Percentiles rank a stretch among this genome's conserved stretches.
Conservation (phyloP, 495 filamentous ascomycete genomes). For the Aspergillus bridgeri region DNA sequence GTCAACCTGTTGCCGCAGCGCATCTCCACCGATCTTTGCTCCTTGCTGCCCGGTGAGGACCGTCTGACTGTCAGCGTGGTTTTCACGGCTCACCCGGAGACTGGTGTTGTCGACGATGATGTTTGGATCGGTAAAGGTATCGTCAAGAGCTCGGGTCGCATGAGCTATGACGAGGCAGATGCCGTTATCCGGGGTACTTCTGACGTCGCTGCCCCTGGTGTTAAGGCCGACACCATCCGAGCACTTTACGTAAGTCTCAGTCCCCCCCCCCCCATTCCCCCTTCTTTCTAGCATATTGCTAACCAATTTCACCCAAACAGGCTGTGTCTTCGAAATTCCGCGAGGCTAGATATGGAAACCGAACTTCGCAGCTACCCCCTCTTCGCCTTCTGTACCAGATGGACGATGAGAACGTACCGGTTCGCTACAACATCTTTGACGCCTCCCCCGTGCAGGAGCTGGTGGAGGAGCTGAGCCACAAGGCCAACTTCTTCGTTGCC, state of each 20-base stretch:
- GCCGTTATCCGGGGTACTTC: constrained; percentile 62
- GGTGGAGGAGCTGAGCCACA: constrained; percentile 90
- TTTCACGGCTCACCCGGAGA: constrained; percentile 78
- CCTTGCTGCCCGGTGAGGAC: constrained; percentile 79
- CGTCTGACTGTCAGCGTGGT: constrained; percentile 89
- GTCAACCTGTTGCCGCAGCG: constrained; percentile 88
- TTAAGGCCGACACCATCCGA: constrained; percentile 67
- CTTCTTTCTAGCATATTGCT: not conserved
- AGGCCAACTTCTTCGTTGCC: constrained; percentile 84
- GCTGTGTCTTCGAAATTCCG: constrained; percentile 82
- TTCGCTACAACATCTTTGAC: constrained; percentile 94
- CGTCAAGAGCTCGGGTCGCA: constrained; percentile 82
- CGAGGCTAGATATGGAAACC: constrained; percentile 76
- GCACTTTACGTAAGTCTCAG: constrained; percentile 63
- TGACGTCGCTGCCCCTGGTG: constrained; percentile 54
- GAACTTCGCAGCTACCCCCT: constrained; percentile 71
- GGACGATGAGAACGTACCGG: constrained; percentile 97
- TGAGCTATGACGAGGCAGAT: constrained; percentile 83
- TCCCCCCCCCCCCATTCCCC: not conserved
- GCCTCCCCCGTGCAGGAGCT: constrained; percentile 85
- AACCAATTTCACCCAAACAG: constrained; percentile 32
- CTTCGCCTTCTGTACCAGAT: constrained; percentile 87
- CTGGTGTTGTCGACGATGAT: constrained; percentile 70
- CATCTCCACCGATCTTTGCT: constrained; percentile 81
- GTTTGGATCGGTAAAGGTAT: constrained; percentile 93